phyloP scores from a whole-genome alignment of 805 yeast species.

The Lipomyces yamadae region DNA sequence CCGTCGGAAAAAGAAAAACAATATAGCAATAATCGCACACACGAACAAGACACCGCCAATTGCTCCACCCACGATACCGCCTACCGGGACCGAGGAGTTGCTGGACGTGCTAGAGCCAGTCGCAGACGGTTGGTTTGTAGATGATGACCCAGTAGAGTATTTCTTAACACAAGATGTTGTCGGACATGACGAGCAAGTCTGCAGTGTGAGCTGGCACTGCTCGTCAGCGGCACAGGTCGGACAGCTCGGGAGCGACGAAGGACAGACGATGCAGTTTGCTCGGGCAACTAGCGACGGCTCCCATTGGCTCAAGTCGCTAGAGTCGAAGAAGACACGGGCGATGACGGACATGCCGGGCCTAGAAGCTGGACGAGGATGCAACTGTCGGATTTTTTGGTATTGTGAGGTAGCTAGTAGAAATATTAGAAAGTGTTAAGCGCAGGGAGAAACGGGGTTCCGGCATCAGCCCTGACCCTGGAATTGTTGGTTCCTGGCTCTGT shows the following conservation, averaged over 20 bases:
- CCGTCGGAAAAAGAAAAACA: constrained; percentile 47
- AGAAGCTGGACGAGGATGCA: neutral
- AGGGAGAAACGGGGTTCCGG: neutral
- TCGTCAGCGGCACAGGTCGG: constrained; percentile 60
- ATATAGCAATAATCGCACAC: constrained; percentile 47
- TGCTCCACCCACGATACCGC: constrained; percentile 76
- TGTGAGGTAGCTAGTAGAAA: neutral
- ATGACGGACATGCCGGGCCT: neutral
- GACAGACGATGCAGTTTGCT: constrained; percentile 44
- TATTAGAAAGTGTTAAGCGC: neutral
- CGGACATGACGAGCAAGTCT: constrained; percentile 65
- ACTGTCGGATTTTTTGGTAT: neutral
- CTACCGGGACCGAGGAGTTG: constrained; percentile 43
- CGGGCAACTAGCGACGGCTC: constrained; percentile 10
- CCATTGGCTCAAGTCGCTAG: neutral
- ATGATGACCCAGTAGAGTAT: constrained; percentile 19
- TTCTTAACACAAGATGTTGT: constrained; percentile 54
- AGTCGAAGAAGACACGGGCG: neutral
- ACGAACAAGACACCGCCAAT: constrained; percentile 63
- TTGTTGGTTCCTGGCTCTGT: neutral
- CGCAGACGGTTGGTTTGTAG: constrained; percentile 15
- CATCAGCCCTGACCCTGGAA: neutral
- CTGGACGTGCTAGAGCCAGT: constrained; percentile 6
- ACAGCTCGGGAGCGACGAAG: constrained; percentile 50
- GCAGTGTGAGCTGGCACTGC: constrained; percentile 59